Evolutionary conservation across 768 basidiomycete species (phyloP).

Genomic region (Leucosporidium creatinivorum): DNA sequence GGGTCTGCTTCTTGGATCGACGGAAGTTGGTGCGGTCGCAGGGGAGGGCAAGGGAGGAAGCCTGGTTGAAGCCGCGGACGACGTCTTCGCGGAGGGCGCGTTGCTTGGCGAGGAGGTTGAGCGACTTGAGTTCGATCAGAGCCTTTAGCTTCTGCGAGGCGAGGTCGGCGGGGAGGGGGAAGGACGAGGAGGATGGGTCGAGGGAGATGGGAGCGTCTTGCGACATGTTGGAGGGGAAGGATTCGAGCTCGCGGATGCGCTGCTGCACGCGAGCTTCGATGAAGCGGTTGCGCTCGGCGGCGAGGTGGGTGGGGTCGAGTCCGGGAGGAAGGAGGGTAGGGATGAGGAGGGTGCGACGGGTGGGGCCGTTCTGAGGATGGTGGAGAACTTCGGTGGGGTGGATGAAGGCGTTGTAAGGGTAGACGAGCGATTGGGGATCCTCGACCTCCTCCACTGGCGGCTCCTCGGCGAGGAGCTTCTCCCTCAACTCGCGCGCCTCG

Average conservation of each 20-base stretch:
- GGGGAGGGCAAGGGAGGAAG: constrained; percentile 63
- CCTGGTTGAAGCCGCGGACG: constrained; percentile 77
- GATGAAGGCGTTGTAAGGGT: constrained; percentile 27
- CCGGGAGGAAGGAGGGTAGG: constrained; percentile 86
- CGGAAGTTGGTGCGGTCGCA: constrained; percentile 89
- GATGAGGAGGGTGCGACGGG: constrained; percentile 52
- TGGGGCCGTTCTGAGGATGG: constrained; percentile 55
- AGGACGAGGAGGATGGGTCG: constrained; percentile 45
- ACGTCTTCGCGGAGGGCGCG: constrained; percentile 72
- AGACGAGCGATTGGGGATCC: constrained; percentile 16
- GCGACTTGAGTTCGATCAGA: constrained; percentile 83
- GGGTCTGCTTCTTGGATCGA: constrained; percentile 69
- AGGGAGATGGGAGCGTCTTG: constrained; percentile 52
- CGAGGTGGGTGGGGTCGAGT: constrained; percentile 81
- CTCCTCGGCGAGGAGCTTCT: constrained; percentile 13
- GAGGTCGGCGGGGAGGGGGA: constrained; percentile 44
- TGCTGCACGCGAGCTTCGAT: constrained; percentile 83
- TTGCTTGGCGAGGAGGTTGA: constrained; percentile 84
- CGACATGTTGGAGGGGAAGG: constrained; percentile 68
- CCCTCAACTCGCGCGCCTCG: background rate
- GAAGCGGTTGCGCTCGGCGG: constrained; percentile 84
- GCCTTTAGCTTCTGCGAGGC: constrained; percentile 71
- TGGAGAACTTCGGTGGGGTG: constrained; percentile 57
- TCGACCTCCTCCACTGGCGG: constrained; percentile 21
- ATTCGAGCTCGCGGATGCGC: constrained; percentile 71